Percentiles rank a stretch among this genome's conserved stretches.
Evolutionary conservation across 208 protist species (phyloP).

Genomic region (Crithidia bombi): DNA sequence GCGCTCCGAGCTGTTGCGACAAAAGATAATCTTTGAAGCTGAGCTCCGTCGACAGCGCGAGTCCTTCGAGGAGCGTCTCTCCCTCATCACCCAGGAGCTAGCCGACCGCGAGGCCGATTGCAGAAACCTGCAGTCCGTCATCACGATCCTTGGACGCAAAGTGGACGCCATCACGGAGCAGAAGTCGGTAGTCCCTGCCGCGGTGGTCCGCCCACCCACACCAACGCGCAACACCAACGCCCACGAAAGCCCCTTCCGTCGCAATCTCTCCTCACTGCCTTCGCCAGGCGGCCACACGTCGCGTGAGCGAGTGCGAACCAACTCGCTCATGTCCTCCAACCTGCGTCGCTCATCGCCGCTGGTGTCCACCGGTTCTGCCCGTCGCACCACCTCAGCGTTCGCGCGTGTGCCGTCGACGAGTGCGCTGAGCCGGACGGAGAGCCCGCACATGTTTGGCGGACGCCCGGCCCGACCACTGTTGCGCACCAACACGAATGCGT

Average conservation of each 20-base stretch:
- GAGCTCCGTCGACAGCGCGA: slow-evolving; percentile 87
- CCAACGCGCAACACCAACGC: slow-evolving; percentile 36
- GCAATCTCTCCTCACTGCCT: slow-evolving; percentile 7
- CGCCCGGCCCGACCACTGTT: slow-evolving; percentile 30
- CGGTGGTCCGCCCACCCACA: slow-evolving; percentile 50
- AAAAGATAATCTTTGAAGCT: slow-evolving; percentile 89
- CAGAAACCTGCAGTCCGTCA: slow-evolving; percentile 86
- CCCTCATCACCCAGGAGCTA: slow-evolving; percentile 63
- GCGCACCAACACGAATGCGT: slow-evolving; percentile 22
- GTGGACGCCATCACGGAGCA: slow-evolving; percentile 67
- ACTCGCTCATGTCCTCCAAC: slow-evolving; percentile 26
- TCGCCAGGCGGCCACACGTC: neutral
- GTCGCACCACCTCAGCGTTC: slow-evolving; percentile 10
- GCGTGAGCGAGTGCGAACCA: slow-evolving; percentile 22
- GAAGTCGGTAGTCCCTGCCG: slow-evolving; percentile 13
- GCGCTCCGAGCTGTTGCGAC: slow-evolving; percentile 83
- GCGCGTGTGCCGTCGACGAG: slow-evolving; percentile 24
- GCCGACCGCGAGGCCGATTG: slow-evolving; percentile 88
- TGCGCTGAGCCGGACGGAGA: slow-evolving; percentile 51
- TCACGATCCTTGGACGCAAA: slow-evolving; percentile 89
- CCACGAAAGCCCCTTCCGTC: slow-evolving; percentile 24
- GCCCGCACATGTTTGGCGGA: slow-evolving; percentile 28
- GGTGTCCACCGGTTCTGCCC: neutral
- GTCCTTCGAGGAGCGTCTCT: slow-evolving; percentile 71
- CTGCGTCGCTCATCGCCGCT: slow-evolving; percentile 38